Base-by-base conservation (phyloP, 768 basidiomycete species). In the Coprinopsis sp. region DNA sequence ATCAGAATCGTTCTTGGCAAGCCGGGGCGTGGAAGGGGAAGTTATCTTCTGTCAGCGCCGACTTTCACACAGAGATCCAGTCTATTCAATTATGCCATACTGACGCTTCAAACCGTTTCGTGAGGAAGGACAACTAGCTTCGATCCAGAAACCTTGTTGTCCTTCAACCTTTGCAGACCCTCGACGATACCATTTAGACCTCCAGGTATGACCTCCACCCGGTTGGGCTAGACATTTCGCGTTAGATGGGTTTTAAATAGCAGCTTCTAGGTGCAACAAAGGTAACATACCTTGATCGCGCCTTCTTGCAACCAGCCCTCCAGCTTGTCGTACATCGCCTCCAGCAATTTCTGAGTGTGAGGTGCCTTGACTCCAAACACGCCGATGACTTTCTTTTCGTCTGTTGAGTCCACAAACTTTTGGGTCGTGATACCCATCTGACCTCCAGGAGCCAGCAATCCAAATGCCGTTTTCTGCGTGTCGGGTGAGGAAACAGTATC, bases 211-310 rank as follows among this genome's bases (percentile, higher is more conserved):
- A 70, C 55, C 49, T 77, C 72, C 3, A 69, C 60, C 16, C 56
- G 58, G 54, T 73, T 75, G 1, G 72, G 70, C 77, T 76, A 44
- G n/a, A n/a, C n/a, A n/a, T n/a, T n/a, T n/a, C n/a, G n/a, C n/a
- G n/a, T 27, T 24, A 34, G 33, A 13, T 21, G 10, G 4, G 12
- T 28, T 22, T 39, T 25, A 37, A 25, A 2, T 12, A 41, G 6
- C 13, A 23, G 24, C 4, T 14, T 16, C 8, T 12, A 12, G 33
- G 4, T 22, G 4, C 11, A 24, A 30, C 6, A 16, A 0, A 18
- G 33, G 7, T 23, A 6, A 44, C 54, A 5, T 47, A 73, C 72
- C 54, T 61, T 63, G n/a, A 69, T 53, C 21, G 62, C 36, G 3
- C 63, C 70, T 5, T 63, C 58, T 28, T 66, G 59, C 22, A 75